phyloP scores from a whole-genome alignment of 202 grass and related monocot genomes.

The Carex arenaria region DNA sequence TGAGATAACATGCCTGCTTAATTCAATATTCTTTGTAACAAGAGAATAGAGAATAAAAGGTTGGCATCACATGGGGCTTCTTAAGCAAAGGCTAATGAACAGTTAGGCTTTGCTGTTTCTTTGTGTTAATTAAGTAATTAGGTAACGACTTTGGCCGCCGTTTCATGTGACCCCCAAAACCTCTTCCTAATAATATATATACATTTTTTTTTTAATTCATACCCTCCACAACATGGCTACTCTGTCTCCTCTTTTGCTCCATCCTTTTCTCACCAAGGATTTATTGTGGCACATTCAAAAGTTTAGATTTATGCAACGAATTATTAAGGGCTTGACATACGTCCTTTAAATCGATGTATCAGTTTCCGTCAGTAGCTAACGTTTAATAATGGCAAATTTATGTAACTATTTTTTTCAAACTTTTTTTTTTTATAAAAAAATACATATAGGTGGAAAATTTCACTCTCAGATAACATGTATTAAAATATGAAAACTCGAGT shows the following conservation, averaged over 20 bases:
- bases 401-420: background rate
- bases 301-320: background rate
- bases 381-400: background rate
- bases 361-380: background rate
- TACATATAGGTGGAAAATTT: no score
- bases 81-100: constrained; percentile 21
- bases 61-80: constrained; percentile 27
- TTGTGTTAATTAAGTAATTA: constrained; percentile 30
- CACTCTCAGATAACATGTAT: no score
- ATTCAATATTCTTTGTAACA: constrained; percentile 5
- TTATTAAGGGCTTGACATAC: background rate
- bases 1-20: background rate
- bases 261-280: background rate
- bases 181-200: constrained; percentile 12
- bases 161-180: constrained; percentile 24
- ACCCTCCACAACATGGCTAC: constrained; percentile 23
- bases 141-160: constrained; percentile 23
- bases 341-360: background rate
- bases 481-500: background rate
- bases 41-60: constrained; percentile 25
- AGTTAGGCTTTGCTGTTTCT: constrained; percentile 29
- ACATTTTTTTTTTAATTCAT: background rate
- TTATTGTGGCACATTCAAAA: background rate
- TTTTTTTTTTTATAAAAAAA: no score
- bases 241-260: constrained; percentile 24